Percentiles rank a stretch among this genome's conserved stretches.
Evolutionary conservation across 192 early-diverging fungal genomes (phyloP).

Genomic region (Entomortierella beljakovae): DNA sequence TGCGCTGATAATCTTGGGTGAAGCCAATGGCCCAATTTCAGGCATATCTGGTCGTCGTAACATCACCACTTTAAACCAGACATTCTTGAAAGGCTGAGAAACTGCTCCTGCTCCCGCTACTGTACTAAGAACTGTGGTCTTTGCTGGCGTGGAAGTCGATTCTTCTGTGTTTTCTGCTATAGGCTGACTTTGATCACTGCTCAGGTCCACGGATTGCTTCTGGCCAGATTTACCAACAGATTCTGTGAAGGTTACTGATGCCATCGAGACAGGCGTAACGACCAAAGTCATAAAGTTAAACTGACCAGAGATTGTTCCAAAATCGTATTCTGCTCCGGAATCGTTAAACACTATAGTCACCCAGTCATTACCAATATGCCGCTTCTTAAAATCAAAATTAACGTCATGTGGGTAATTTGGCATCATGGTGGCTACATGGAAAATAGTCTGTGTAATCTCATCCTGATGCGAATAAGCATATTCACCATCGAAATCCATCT

Average conservation of each 20-base stretch:
- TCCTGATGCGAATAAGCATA: slow-evolving; percentile 87
- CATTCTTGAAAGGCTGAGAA: slow-evolving; percentile 53
- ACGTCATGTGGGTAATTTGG: slow-evolving; percentile 83
- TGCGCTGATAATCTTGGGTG: slow-evolving; percentile 87
- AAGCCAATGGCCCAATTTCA: slow-evolving; percentile 81
- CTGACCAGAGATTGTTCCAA: slow-evolving; percentile 92
- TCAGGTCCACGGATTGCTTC: slow-evolving; percentile 22
- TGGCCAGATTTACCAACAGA: slow-evolving; percentile 17
- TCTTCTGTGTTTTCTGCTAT: not conserved
- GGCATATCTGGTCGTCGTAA: slow-evolving; percentile 84
- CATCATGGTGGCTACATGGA: slow-evolving; percentile 96
- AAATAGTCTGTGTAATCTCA: slow-evolving; percentile 88
- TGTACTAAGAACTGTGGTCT: not conserved
- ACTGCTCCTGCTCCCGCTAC: not conserved
- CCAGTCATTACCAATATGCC: slow-evolving; percentile 98
- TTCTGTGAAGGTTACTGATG: slow-evolving; percentile 39
- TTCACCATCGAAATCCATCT: slow-evolving; percentile 85
- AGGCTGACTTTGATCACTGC: slow-evolving; percentile 12
- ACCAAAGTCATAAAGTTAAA: slow-evolving; percentile 98
- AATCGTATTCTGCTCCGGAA: slow-evolving; percentile 81
- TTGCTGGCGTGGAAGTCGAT: not conserved
- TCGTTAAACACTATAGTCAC: slow-evolving; percentile 96
- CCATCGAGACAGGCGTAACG: slow-evolving; percentile 76
- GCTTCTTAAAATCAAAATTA: slow-evolving; percentile 86
- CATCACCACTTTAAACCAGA: slow-evolving; percentile 70